phyloP scores from a whole-genome alignment of 106 monocot species.

The Acorus gramineus region DNA sequence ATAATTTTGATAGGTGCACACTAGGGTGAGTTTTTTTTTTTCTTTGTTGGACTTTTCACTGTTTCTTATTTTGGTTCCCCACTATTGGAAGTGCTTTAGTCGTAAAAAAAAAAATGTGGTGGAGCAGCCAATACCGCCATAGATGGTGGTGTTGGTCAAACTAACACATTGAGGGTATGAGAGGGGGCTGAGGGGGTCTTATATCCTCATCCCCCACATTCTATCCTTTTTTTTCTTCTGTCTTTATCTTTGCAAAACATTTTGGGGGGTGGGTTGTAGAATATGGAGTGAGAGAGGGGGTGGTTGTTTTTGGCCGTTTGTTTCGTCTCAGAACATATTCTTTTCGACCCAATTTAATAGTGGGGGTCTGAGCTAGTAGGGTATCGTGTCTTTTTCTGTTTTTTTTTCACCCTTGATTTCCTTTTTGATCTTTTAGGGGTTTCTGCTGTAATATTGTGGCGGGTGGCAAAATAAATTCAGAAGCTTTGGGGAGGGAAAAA shows the following conservation, averaged over 20 bases:
- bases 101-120: too few species aligned
- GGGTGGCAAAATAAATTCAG: slow-evolving; percentile 11
- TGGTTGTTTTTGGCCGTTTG: neutral
- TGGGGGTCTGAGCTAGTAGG: neutral
- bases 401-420: neutral
- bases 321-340: slow-evolving; percentile 8
- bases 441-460: slow-evolving; percentile 9
- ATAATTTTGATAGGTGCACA: slow-evolving; percentile 15
- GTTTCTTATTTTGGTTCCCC: too few species aligned
- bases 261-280: slow-evolving; percentile 12
- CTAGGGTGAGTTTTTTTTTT: too few species aligned
- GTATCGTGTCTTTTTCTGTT: neutral
- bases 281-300: slow-evolving; percentile 2
- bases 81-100: too few species aligned
- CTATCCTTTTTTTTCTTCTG: neutral
- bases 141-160: too few species aligned
- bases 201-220: neutral
- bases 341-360: slow-evolving; percentile 7
- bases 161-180: too few species aligned
- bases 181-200: too few species aligned
- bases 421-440: neutral
- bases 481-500: neutral
- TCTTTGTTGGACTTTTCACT: too few species aligned
- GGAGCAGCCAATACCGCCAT: too few species aligned
- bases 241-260: neutral